Evolutionary conservation across 148 eudicot species (phyloP).

Genomic region (Salicornia ramosissima): DNA sequence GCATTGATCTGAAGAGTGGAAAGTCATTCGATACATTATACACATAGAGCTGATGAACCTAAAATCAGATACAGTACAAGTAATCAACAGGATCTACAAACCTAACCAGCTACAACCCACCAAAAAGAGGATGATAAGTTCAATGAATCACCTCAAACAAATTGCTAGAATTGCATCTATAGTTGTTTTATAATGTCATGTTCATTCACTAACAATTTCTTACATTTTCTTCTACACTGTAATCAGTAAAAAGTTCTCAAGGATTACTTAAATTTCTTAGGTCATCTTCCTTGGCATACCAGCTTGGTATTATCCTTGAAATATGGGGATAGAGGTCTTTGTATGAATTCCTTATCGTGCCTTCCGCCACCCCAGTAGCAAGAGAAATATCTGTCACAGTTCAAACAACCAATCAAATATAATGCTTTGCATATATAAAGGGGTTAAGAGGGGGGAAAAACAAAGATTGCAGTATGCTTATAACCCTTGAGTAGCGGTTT

Average conservation of each 20-base stretch:
- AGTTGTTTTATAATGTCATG: neutral
- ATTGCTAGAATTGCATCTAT: neutral
- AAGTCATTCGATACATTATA: neutral
- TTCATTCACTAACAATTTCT: neutral
- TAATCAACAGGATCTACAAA: neutral
- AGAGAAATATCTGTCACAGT: slow-evolving; percentile 21
- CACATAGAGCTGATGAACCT: neutral
- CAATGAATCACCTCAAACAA: slow-evolving; percentile 2
- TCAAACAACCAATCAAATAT: neutral
- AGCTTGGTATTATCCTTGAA: slow-evolving; percentile 26
- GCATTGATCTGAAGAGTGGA: neutral
- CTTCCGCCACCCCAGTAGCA: slow-evolving; percentile 30
- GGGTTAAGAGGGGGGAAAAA: neutral
- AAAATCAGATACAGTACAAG: neutral
- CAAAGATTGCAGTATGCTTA: neutral
- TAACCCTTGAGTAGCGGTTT: slow-evolving; percentile 3
- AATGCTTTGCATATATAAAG: neutral
- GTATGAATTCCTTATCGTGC: slow-evolving; percentile 28
- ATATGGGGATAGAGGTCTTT: slow-evolving; percentile 29
- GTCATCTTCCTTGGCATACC: slow-evolving; percentile 26
- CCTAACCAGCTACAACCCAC: neutral
- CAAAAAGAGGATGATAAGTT: neutral
- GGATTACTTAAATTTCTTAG: slow-evolving; percentile 13
- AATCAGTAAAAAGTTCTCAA: slow-evolving; percentile 5
- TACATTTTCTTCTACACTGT: neutral